Percentiles rank a stretch among this genome's conserved stretches.
Conservation (phyloP, 192 early-diverging fungal species). For the Backusella tarrabulga region DNA sequence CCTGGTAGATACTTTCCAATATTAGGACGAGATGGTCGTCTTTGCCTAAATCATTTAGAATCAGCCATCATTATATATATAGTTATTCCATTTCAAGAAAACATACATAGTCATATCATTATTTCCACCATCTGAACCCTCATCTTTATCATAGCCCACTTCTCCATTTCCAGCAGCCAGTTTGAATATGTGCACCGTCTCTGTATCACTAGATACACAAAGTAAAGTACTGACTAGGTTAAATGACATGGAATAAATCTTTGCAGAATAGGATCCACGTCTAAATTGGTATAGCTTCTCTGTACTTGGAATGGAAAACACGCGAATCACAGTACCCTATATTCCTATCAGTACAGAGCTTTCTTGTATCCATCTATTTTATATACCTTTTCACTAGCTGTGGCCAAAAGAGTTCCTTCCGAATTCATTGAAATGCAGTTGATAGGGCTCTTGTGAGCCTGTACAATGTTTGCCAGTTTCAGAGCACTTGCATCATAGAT, state of each 20-base stretch:
- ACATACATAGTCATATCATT: slow-evolving; percentile 31
- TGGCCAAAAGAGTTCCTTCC: slow-evolving; percentile 89
- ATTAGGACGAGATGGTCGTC: slow-evolving; percentile 56
- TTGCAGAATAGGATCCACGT: slow-evolving; percentile 88
- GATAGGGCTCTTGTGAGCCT: slow-evolving; percentile 91
- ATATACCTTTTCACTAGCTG: slow-evolving; percentile 89
- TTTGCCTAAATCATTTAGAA: slow-evolving; percentile 43
- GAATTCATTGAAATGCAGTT: slow-evolving; percentile 82
- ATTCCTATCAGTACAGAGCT: background rate
- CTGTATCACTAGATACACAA: slow-evolving; percentile 86
- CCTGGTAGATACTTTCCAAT: slow-evolving; percentile 83
- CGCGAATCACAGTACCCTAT: slow-evolving; percentile 92
- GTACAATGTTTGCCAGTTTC: slow-evolving; percentile 89
- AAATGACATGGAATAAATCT: slow-evolving; percentile 90
- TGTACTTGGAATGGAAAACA: slow-evolving; percentile 85
- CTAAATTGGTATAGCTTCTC: slow-evolving; percentile 90
- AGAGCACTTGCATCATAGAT: slow-evolving; percentile 86
- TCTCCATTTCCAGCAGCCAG: slow-evolving; percentile 29
- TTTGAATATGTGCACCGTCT: slow-evolving; percentile 95
- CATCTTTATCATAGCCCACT: background rate
- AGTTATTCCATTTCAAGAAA: background rate
- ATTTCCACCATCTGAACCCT: slow-evolving; percentile 10
- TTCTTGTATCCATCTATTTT: no score
- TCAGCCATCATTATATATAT: background rate
- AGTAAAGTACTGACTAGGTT: slow-evolving; percentile 66